These are phyloP conservation scores for Daldinia vernicosa DNA, from an alignment of 495 filamentous ascomycete genomes.

Conservation along the genomic window DNA sequence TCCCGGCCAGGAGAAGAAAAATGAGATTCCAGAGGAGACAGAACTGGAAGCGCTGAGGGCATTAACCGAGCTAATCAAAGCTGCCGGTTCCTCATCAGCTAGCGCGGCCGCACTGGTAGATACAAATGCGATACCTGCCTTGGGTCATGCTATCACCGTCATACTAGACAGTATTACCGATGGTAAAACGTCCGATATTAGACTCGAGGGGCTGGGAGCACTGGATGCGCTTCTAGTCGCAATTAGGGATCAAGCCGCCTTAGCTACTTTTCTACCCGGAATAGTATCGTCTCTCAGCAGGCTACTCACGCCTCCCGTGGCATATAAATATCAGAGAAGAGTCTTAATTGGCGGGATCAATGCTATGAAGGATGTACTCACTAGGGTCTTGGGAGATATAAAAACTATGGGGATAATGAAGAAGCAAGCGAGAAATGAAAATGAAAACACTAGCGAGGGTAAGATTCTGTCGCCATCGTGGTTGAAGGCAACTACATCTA, in stretches of 20 bases:
- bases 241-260: slow-evolving; percentile 72
- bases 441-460: slow-evolving; percentile 17
- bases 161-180: slow-evolving; percentile 75
- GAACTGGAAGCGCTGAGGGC: slow-evolving; percentile 61
- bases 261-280: slow-evolving; percentile 87
- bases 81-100: slow-evolving; percentile 44
- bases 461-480: slow-evolving; percentile 67
- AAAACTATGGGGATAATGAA: slow-evolving; percentile 55
- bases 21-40: slow-evolving; percentile 73
- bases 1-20: slow-evolving; percentile 59
- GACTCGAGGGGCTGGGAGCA: slow-evolving; percentile 70
- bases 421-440: slow-evolving; percentile 34
- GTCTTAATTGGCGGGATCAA: slow-evolving; percentile 70
- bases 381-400: slow-evolving; percentile 71
- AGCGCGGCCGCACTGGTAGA: slow-evolving; percentile 58
- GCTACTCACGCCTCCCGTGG: slow-evolving; percentile 72
- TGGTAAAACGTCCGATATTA: slow-evolving; percentile 67
- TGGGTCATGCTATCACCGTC: slow-evolving; percentile 84
- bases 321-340: slow-evolving; percentile 68
- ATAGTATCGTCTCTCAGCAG: slow-evolving; percentile 84
- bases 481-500: slow-evolving; percentile 80
- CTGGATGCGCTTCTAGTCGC: slow-evolving; percentile 68
- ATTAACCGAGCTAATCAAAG: slow-evolving; percentile 53
- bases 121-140: slow-evolving; percentile 73
- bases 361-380: slow-evolving; percentile 67